Evolutionary conservation across 352 stramenopile species (phyloP), one percentile per base, ranked within the genome.

Genomic region (Globisporangium orthogonon): DNA sequence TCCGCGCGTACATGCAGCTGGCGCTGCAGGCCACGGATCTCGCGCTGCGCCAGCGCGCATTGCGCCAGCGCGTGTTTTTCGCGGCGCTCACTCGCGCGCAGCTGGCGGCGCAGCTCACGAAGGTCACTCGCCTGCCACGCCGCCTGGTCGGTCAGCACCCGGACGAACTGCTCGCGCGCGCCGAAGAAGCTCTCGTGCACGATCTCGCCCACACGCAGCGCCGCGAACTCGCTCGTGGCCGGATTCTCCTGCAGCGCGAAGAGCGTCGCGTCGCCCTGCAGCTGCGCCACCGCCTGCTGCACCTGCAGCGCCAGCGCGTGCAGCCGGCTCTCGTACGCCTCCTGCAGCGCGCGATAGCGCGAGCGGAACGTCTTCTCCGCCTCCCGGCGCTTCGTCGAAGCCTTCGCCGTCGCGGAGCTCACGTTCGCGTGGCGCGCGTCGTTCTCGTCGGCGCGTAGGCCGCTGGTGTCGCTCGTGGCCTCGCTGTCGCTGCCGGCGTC

Each of bases 121-220:
- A 89, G 43, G 45, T 86, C 73, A 33, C 69, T 85, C 23, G 78
- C 78, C 46, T 89, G 78, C 78, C 75, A 89, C 45, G 79, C 82
- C 39, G 86, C 70, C 56, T 90, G 78, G 46, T 87, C 77, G 50
- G 67, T 83, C 66, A 90, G 70, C 10, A 75, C 66, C 45, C 84
- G 76, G 55, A 92, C 70, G 60, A 87, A 90, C n/a, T 81, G 70
- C 58, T 92, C 80, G 18, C 78, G 70, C 51, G 89, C 78, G 29
- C 81, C 69, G 9, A 74, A 68, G 60, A 92, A 89, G 29, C 71
- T 82, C 58, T 90, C 78, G 17, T 77, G 63, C 7, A 92, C 64
- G 55, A 92, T 76, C 60, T 92, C 83, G 37, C 65, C 69, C 13
- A 92, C 60, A 3, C 79, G 70, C 28, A 66, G 66, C 41, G 64